Conservation (phyloP, 2,329 filamentous ascomycete genomes). For the Cladosporium sp. region DNA sequence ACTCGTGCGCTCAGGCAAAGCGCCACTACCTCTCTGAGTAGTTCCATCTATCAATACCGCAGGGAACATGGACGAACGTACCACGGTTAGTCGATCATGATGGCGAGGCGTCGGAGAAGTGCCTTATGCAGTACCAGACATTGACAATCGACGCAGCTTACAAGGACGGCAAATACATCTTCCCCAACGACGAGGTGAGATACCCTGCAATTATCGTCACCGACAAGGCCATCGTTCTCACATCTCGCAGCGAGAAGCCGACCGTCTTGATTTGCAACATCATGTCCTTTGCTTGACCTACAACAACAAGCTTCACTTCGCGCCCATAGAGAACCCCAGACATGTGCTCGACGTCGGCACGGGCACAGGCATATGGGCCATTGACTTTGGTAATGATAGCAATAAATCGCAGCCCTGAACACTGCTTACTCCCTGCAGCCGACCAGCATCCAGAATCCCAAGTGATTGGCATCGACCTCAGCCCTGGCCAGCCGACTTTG, state of each 20-base stretch:
- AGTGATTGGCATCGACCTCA: constrained; percentile 47
- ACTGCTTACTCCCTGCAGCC: constrained; percentile 24
- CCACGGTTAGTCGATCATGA: constrained; percentile 26
- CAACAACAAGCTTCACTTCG: constrained; percentile 41
- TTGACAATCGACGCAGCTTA: constrained; percentile 24
- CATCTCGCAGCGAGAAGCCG: constrained; percentile 30
- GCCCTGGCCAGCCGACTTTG: constrained; percentile 46
- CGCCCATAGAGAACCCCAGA: constrained; percentile 40
- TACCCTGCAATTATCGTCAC: background rate
- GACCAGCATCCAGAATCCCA: constrained; percentile 38
- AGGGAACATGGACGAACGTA: constrained; percentile 35
- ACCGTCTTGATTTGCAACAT: constrained; percentile 38
- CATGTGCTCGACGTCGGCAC: constrained; percentile 50
- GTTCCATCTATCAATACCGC: constrained; percentile 35
- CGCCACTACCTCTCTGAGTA: constrained; percentile 31
- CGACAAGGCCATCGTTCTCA: constrained; percentile 6
- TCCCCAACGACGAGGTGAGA: constrained; percentile 37
- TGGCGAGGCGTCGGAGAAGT: too few species aligned
- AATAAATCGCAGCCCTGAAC: background rate
- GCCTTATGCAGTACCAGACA: too few species aligned
- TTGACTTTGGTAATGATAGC: constrained; percentile 41
- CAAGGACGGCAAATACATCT: constrained; percentile 39
- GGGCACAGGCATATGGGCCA: constrained; percentile 55
- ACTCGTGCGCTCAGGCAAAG: too few species aligned
- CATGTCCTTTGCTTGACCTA: constrained; percentile 47